Evolutionary conservation across 371 early-diverging fungal genomes (phyloP).

Genomic region (Globomyces sp.): DNA sequence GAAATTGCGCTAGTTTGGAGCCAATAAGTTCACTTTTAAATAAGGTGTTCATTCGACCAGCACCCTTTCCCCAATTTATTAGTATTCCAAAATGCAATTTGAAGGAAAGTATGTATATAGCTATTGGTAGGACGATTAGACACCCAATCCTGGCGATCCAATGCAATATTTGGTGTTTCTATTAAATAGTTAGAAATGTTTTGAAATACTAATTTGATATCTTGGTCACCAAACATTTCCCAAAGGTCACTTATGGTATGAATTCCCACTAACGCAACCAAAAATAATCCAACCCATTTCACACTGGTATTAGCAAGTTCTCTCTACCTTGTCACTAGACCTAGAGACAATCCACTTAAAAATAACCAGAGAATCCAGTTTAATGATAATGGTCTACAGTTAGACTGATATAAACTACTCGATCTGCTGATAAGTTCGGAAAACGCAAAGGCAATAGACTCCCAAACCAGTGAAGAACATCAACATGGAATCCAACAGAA

Average conservation of each 20-base stretch:
- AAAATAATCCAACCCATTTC: conserved; percentile 71
- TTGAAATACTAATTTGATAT: conserved; percentile 62
- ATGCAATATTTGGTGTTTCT: conserved; percentile 48
- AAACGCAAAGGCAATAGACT: conserved; percentile 59
- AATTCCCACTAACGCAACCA: conserved; percentile 78
- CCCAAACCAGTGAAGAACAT: conserved; percentile 71
- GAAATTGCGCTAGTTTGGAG: conserved; percentile 56
- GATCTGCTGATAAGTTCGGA: conserved; percentile 40
- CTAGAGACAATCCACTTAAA: conserved; percentile 36
- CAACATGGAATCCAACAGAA: conserved; percentile 89
- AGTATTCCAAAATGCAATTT: conserved; percentile 67
- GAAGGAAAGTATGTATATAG: conserved; percentile 76
- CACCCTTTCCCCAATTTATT: conserved; percentile 73
- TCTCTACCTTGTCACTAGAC: conserved; percentile 48
- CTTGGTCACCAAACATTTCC: conserved; percentile 74
- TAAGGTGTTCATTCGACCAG: conserved; percentile 81
- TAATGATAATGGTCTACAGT: conserved; percentile 48
- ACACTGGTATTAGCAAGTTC: conserved; percentile 38
- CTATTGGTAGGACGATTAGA: conserved; percentile 76
- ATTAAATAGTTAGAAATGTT: conserved; percentile 41
- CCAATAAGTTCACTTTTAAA: conserved; percentile 87
- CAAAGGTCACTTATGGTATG: conserved; percentile 86
- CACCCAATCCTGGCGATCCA: conserved; percentile 57
- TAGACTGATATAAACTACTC: conserved; percentile 19
- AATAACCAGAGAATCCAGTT: conserved; percentile 44